Evolutionary conservation across 257 asterid genomes (phyloP), one percentile per base, ranked within the genome.

Genomic region (Solanum etuberosum): DNA sequence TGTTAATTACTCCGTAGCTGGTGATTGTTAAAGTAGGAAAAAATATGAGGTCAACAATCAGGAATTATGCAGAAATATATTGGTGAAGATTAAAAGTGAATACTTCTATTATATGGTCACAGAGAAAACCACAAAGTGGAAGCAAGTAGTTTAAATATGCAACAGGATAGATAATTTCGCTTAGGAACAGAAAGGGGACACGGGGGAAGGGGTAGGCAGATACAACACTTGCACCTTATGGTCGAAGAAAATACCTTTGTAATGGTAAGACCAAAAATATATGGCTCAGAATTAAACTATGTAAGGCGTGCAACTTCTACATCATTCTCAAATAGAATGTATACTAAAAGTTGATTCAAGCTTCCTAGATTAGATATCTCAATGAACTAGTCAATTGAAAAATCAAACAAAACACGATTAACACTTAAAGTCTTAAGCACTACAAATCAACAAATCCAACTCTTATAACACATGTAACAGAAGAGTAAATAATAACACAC

Each of bases 341-440:
- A 94, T 0, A 88, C 86, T 29, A 98, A 98, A 87, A 97, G 96
- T 89, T 95, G 97, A 89, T 90, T 94, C 48, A 94, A 92, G 92
- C 94, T 91, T 88, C 91, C 98, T 96, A 93, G 57, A 76, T 35
- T 61, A 85, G 63, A 81, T 84, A 51, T 32, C 18, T 83, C 85
- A 87, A 80, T 71, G 84, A 90, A 90, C 70, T 20, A 86, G 86
- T 89, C 77, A 90, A 86, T 86, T 57, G 29, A n/a, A 86, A 32
- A 38, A 51, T 74, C 61, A 77, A 77, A 40, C 0, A 23, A 25
- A 77, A 42, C 37, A 77, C 6, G 25, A 40, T 77, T 77, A 77
- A 21, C n/a, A 77, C 59, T 77, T 14, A 16, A 51, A 51, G 8
- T 16, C 23, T 16, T 51, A 20, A 76, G 25, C 59, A 77, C n/a